Conservation (phyloP, 306 rosid genomes). For the Rosa rugosa region DNA sequence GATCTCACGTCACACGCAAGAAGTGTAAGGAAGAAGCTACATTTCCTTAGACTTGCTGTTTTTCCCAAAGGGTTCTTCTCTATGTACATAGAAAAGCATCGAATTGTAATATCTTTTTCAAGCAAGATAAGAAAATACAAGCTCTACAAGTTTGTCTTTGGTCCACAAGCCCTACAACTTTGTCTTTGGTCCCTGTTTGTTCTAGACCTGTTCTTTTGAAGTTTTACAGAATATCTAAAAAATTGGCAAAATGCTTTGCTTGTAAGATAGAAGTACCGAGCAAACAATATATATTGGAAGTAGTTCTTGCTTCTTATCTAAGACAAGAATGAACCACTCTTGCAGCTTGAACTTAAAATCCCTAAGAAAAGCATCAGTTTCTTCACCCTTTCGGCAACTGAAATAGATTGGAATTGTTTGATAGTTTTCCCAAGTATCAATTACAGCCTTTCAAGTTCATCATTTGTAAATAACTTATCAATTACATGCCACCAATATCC, state of each 20-base stretch:
- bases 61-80: not conserved
- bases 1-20: not conserved
- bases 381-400: slow-evolving; percentile 26
- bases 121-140: not conserved
- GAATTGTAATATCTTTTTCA: not conserved
- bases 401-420: slow-evolving; percentile 27
- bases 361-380: slow-evolving; percentile 10
- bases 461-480: slow-evolving; percentile 4
- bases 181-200: not conserved
- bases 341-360: slow-evolving; percentile 1
- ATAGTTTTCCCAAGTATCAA: slow-evolving; percentile 21
- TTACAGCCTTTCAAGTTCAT: not conserved
- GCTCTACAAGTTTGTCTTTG: no score
- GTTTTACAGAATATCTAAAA: not conserved
- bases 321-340: slow-evolving; percentile 5
- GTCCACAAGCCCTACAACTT: not conserved
- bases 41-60: not conserved
- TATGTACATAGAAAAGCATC: not conserved
- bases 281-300: not conserved
- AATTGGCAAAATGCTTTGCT: slow-evolving; percentile 2
- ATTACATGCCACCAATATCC: not conserved
- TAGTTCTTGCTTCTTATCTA: slow-evolving; percentile 9
- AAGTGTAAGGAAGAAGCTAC: not conserved
- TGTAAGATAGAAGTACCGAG: not conserved
- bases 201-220: not conserved